A percentile compares a stretch with the other conserved stretches of the same genome.
phyloP scores from a whole-genome alignment of 2,329 filamentous ascomycete species.

The Xylariaceae sp. region DNA sequence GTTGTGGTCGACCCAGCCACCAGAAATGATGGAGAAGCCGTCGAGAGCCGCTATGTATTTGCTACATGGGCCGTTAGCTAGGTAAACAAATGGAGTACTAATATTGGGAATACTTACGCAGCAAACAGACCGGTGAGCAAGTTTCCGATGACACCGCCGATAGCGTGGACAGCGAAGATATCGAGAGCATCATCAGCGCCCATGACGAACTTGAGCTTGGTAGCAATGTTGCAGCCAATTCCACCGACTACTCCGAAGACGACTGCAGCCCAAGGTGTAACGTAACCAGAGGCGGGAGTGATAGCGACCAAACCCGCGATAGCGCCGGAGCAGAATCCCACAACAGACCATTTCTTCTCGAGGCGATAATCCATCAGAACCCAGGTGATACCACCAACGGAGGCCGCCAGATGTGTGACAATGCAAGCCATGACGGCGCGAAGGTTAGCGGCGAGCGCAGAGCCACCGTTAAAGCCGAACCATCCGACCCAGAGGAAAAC shows the following conservation, averaged over 20 bases:
- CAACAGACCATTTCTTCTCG: conserved; percentile 92
- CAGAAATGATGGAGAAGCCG: conserved; percentile 63
- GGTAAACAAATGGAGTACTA: background rate
- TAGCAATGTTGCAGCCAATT: conserved; percentile 81
- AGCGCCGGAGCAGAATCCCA: conserved; percentile 89
- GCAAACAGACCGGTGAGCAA: conserved; percentile 80
- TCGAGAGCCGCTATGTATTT: conserved; percentile 78
- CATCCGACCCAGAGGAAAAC: conserved; percentile 89
- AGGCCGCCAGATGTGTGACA: conserved; percentile 87
- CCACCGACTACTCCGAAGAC: conserved; percentile 66
- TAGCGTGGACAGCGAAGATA: conserved; percentile 87
- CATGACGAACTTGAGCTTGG: conserved; percentile 78
- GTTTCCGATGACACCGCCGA: conserved; percentile 84
- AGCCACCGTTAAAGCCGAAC: conserved; percentile 95
- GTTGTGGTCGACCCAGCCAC: conserved; percentile 76
- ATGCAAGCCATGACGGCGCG: conserved; percentile 89
- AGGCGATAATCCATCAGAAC: conserved; percentile 86
- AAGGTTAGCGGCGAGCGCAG: conserved; percentile 80
- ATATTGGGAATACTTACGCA: conserved; percentile 56
- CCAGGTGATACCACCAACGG: conserved; percentile 82
- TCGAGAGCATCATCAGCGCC: conserved; percentile 88
- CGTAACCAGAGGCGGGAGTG: conserved; percentile 81
- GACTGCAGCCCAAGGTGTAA: conserved; percentile 69
- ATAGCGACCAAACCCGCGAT: conserved; percentile 89
- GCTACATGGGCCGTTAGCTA: conserved; percentile 43